A percentile compares a stretch with the other conserved stretches of the same genome.
These are phyloP conservation scores for Phytophthora megakarya DNA, from an alignment of 352 stramenopile genomes.

Conservation along the genomic window DNA sequence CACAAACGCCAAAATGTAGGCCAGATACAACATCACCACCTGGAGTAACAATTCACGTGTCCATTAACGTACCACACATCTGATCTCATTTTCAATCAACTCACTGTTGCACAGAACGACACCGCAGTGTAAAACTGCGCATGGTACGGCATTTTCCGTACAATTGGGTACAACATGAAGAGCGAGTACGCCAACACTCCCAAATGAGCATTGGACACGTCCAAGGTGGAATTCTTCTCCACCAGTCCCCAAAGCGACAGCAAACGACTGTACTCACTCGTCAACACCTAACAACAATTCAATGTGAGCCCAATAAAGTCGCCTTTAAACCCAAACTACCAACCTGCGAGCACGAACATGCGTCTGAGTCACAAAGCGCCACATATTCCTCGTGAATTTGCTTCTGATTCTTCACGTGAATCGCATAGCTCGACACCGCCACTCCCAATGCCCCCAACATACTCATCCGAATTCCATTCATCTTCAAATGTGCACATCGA, in stretches of 20 bases:
- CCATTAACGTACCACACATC: neutral
- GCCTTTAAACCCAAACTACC: neutral
- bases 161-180: constrained; percentile 54
- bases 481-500: neutral
- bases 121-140: constrained; percentile 52
- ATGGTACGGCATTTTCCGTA: constrained; percentile 43
- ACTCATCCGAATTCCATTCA: constrained; percentile 12
- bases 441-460: constrained; percentile 34
- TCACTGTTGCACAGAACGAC: constrained; percentile 40
- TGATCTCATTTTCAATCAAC: constrained; percentile 3
- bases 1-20: constrained; percentile 61
- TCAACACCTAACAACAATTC: constrained; percentile 46
- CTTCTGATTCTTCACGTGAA: constrained; percentile 62
- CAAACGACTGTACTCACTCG: constrained; percentile 60
- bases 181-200: constrained; percentile 50
- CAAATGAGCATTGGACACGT: constrained; percentile 56
- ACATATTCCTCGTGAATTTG: constrained; percentile 40
- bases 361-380: constrained; percentile 59
- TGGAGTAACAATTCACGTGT: constrained; percentile 19
- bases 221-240: constrained; percentile 40
- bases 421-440: constrained; percentile 41
- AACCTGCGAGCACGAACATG: constrained; percentile 65
- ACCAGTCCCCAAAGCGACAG: constrained; percentile 50
- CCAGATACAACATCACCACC: constrained; percentile 54
- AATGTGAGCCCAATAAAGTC: no score